Percentiles rank a stretch among this genome's conserved stretches.
phyloP scores from a whole-genome alignment of 768 basidiomycete genomes.

The Clitopilus hobsonii region DNA sequence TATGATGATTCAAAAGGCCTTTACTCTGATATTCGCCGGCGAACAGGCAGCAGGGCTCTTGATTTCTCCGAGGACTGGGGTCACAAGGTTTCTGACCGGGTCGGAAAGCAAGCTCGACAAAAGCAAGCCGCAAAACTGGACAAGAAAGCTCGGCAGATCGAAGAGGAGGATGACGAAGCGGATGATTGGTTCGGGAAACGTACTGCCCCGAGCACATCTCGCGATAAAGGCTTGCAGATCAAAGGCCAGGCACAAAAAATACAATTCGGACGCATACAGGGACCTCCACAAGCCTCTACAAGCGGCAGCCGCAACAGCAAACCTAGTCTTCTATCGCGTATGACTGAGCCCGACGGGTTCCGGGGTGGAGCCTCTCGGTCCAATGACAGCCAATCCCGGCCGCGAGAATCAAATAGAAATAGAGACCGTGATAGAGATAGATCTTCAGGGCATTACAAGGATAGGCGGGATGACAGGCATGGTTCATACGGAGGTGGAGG shows the following conservation, averaged over 20 bases:
- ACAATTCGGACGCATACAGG: not conserved
- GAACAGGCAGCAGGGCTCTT: not conserved
- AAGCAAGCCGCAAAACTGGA: conserved; percentile 57
- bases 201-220: conserved; percentile 11
- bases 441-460: not conserved
- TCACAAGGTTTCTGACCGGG: conserved; percentile 45
- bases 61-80: conserved; percentile 42
- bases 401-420: not conserved
- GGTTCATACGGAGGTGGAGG: not conserved
- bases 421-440: not conserved
- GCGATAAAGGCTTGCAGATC: not conserved
- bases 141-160: conserved; percentile 36
- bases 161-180: conserved; percentile 42
- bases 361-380: too few species aligned
- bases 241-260: not conserved
- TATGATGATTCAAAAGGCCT: conserved; percentile 35
- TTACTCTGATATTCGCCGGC: not conserved
- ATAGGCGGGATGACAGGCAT: not conserved
- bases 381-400: not conserved
- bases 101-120: conserved; percentile 60
- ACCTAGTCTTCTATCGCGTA: not conserved
- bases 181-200: conserved; percentile 63
- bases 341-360: not conserved
- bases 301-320: not conserved
- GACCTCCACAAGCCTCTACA: not conserved